phyloP scores from a whole-genome alignment of 2,329 filamentous ascomycete genomes.

The Colletotrichum tanaceti region DNA sequence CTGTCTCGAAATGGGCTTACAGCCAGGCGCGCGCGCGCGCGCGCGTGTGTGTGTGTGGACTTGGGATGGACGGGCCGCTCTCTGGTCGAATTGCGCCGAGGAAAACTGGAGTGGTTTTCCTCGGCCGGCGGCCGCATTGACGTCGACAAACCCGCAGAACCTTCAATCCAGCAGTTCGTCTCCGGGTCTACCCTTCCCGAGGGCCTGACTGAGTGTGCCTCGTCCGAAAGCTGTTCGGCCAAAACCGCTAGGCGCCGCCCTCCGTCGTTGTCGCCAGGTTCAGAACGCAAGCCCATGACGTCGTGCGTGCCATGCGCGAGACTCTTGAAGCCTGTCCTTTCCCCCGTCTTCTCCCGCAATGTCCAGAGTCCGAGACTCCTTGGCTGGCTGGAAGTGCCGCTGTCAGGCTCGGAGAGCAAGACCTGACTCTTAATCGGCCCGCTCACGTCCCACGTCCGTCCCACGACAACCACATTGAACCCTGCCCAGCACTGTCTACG shows the following conservation, averaged over 20 bases:
- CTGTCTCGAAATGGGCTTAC: too few species aligned
- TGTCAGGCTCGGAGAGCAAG: neutral
- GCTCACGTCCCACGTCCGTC: slow-evolving; percentile 3
- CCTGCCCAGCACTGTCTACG: neutral
- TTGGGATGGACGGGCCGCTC: too few species aligned
- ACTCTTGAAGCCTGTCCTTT: neutral
- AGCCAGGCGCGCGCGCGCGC: too few species aligned
- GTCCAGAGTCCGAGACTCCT: neutral
- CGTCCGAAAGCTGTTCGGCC: neutral
- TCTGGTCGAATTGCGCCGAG: too few species aligned
- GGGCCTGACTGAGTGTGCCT: neutral
- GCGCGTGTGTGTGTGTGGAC: too few species aligned
- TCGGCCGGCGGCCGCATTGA: too few species aligned
- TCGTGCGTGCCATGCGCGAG: slow-evolving; percentile 1
- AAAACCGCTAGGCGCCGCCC: neutral
- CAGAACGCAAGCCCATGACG: neutral
- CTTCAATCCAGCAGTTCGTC: neutral
- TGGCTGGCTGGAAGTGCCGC: neutral
- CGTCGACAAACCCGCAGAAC: too few species aligned
- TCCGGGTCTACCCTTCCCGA: neutral
- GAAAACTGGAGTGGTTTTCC: too few species aligned
- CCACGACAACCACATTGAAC: neutral
- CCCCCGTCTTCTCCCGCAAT: neutral
- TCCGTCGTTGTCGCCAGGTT: neutral
- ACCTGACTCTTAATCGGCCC: slow-evolving; percentile 12